Conservation (phyloP, 176 grass and related monocot genomes). For the Aegilops tauschii region DNA sequence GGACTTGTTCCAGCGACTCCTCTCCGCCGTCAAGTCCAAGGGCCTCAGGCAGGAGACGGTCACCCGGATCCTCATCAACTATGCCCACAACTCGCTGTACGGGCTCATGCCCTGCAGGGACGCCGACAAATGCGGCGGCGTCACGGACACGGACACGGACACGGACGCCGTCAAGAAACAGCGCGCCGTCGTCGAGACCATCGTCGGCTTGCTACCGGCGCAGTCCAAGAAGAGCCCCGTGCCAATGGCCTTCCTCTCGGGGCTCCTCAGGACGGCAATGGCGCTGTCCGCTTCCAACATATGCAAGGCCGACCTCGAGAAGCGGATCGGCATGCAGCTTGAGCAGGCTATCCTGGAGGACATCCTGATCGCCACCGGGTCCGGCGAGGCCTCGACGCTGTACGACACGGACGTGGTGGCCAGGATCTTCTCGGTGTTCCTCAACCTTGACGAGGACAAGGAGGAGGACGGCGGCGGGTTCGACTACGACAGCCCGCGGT, state of each 20-base stretch:
- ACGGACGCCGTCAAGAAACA: slow-evolving; percentile 58
- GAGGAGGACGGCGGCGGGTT: slow-evolving; percentile 46
- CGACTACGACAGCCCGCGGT: slow-evolving; percentile 69
- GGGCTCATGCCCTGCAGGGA: slow-evolving; percentile 61
- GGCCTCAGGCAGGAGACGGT: slow-evolving; percentile 95
- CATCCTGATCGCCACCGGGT: slow-evolving; percentile 61
- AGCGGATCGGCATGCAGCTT: slow-evolving; percentile 78
- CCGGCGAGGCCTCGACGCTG: not conserved
- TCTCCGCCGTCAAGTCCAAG: slow-evolving; percentile 75
- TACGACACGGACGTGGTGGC: slow-evolving; percentile 81
- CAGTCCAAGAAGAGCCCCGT: slow-evolving; percentile 81
- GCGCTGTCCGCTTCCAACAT: slow-evolving; percentile 50
- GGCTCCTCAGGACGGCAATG: slow-evolving; percentile 78
- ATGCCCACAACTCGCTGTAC: slow-evolving; percentile 78
- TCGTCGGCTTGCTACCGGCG: slow-evolving; percentile 68
- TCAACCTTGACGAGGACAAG: slow-evolving; percentile 69
- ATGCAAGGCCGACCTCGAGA: slow-evolving; percentile 73
- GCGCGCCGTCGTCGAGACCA: slow-evolving; percentile 56
- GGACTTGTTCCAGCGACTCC: slow-evolving; percentile 77
- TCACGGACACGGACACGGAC: slow-evolving; percentile 38
- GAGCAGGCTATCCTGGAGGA: slow-evolving; percentile 94
- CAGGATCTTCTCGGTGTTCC: slow-evolving; percentile 73
- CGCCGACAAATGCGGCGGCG: not conserved
- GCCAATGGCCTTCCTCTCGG: slow-evolving; percentile 81
- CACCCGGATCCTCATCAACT: slow-evolving; percentile 76